Evolutionary conservation across 257 asterid species (phyloP), one percentile per base, ranked within the genome.

Genomic region (Schizonepeta tenuifolia): DNA sequence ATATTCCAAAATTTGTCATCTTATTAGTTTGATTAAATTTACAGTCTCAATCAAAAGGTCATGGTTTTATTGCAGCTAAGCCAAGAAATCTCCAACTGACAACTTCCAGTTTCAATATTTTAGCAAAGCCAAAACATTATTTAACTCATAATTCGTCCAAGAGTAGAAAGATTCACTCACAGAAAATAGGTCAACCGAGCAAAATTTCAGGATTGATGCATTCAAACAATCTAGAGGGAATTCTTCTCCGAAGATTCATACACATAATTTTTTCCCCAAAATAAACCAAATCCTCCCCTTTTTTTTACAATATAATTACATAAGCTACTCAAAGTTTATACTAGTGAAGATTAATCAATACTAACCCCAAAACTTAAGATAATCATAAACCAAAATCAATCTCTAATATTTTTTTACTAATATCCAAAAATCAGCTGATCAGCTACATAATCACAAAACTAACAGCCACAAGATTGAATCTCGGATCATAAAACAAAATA

Each of bases 391-490:
- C 12, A 65, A 51, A 2, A 33, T 4, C 18, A 3, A 17, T 8
- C 17, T 33, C 41, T 43, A 22, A 31, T 31, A 31, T 13, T 59
- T 35, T 38, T 71, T 36, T 8, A 17, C 8, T 36, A 51, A 46
- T 69, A 38, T 14, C 62, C 43, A 38, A 71, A 75, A 69, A 47
- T 40, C 50, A 75, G 70, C 78, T 47, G 63, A 75, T 73, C 67
- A 76, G 11, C 69, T 6, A 66, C 44, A 49, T 24, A 62, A 47
- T 20, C 50, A 65, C 56, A 67, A 55, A 50, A 53, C 26, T 56
- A 73, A 81, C 80, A 65, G 7, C 36, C 55, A 26, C 41, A 46
- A 59, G 49, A 57, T 15, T 11, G 55, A 51, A 71, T 67, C 77
- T 70, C 50, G 38, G 28, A 70, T 64, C 70, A 33, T 33, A 13